Conservation (phyloP, 2,329 filamentous ascomycete species). For the Lasiodiplodia hormozganensis region DNA sequence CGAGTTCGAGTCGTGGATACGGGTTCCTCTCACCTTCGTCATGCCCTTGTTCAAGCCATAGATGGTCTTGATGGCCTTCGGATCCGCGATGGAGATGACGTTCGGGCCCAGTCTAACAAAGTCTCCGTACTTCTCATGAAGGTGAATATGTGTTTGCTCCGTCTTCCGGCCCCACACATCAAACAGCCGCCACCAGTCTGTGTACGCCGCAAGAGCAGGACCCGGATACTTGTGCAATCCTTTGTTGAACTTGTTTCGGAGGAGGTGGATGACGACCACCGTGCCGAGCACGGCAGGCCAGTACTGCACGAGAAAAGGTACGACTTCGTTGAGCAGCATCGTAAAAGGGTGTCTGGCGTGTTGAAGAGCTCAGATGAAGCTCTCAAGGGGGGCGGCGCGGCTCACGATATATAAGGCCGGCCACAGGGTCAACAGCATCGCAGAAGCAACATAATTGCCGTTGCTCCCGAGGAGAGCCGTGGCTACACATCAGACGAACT, state of each 20-base stretch:
- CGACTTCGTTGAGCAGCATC: constrained; percentile 47
- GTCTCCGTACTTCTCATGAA: constrained; percentile 76
- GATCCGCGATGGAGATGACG: constrained; percentile 74
- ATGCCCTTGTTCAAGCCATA: constrained; percentile 86
- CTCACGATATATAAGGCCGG: background rate
- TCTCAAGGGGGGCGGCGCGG: background rate
- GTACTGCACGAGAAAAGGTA: constrained; percentile 45
- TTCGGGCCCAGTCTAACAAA: constrained; percentile 80
- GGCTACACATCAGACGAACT: background rate
- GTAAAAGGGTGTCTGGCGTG: constrained; percentile 25
- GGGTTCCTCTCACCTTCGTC: constrained; percentile 64
- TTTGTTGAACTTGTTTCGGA: constrained; percentile 57
- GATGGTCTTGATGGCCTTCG: constrained; percentile 74
- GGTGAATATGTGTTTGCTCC: constrained; percentile 69
- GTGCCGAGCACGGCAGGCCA: constrained; percentile 51
- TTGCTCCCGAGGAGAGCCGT: constrained; percentile 9
- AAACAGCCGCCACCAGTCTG: constrained; percentile 76
- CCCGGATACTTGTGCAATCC: constrained; percentile 77
- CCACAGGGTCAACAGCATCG: background rate
- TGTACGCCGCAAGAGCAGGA: constrained; percentile 70
- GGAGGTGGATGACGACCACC: constrained; percentile 42
- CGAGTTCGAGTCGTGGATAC: background rate
- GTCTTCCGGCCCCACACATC: constrained; percentile 71
- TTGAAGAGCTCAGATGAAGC: constrained; percentile 24
- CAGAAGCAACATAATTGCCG: background rate